Percentiles rank a stretch among this genome's conserved stretches.
Evolutionary conservation across 495 filamentous ascomycete species (phyloP).

Genomic region (Physcia stellaris): DNA sequence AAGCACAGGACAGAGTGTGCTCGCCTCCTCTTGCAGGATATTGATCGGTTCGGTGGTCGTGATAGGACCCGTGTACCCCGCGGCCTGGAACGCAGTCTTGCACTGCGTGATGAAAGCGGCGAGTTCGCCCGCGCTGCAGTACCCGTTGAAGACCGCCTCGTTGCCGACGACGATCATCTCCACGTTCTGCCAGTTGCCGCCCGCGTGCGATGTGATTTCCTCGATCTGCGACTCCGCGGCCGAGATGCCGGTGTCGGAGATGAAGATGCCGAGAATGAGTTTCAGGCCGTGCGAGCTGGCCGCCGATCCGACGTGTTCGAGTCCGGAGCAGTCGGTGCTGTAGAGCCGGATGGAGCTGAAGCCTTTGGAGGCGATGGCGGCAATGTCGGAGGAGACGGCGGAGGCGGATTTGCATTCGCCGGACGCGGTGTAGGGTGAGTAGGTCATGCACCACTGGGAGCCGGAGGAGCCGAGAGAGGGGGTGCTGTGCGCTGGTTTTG

Average conservation of each 20-base stretch:
- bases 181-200: constrained; percentile 47
- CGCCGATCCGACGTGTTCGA: constrained; percentile 57
- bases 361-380: constrained; percentile 53
- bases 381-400: constrained; percentile 52
- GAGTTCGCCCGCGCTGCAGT: constrained; percentile 45
- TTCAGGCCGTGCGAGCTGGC: constrained; percentile 48
- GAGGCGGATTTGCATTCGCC: constrained; percentile 52
- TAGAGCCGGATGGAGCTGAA: constrained; percentile 80
- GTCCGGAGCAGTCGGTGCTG: constrained; percentile 77
- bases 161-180: constrained; percentile 78
- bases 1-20: constrained; percentile 51
- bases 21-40: constrained; percentile 43
- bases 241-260: constrained; percentile 44
- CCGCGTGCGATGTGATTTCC: constrained; percentile 55
- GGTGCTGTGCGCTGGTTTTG: not conserved
- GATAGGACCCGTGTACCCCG: constrained; percentile 60
- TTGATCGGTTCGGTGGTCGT: constrained; percentile 81
- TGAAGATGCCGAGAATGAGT: constrained; percentile 77
- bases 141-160: constrained; percentile 67
- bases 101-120: constrained; percentile 49
- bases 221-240: constrained; percentile 51
- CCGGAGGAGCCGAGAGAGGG: constrained; percentile 9
- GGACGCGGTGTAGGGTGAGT: constrained; percentile 60
- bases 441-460: constrained; percentile 75
- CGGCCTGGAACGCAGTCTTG: constrained; percentile 25